Base-by-base conservation (phyloP, 176 grass and related monocot genomes). In the Avena sativa region DNA sequence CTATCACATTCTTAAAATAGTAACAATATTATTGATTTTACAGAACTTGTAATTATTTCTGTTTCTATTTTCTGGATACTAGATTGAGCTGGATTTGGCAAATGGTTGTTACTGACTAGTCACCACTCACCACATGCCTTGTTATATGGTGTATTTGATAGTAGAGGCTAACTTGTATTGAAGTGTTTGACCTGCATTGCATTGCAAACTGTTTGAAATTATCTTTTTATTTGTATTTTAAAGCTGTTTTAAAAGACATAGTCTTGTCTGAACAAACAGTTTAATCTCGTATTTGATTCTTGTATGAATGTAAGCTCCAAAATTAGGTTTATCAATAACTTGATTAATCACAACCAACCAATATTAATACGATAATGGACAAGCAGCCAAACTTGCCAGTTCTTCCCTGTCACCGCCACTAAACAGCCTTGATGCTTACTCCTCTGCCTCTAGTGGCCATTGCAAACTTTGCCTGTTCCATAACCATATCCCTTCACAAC, bases 151-250 rank as follows among this genome's bases (percentile, higher is more conserved):
- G 38, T 47, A 80, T 79, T 62, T 46, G 25, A 25, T 40, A 71
- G 12, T 71, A 71, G 6, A 83, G 65, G 7, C 14, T 53, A 83
- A 71, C n/a, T 71, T 81, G 17, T 15, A 56, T 57, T 44, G 48
- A 30, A 17, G 30, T 20, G 1, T 30, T 43, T 25, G 30, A 40
- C 19, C 47, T 50, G 19, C 30, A 82, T 23, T 38, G 36, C 14
- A 53, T 40, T 70, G 30, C 7, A 13, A 82, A 82, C 48, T 44
- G 11, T 38, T 71, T 57, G 65, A 70, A 83, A 83, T 57, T 71
- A 43, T 83, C 13, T 82, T 82, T n/a, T 67, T n/a, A 80, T 70
- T 57, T 55, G 9, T 5, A 56, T 71, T 40, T 20, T 70, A 36
- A 66, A 68, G 6, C 5, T 71, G 49, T 68, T 13, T 17, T 21